phyloP scores from a whole-genome alignment of 805 yeast species.

The Myxozyma melibiosi region DNA sequence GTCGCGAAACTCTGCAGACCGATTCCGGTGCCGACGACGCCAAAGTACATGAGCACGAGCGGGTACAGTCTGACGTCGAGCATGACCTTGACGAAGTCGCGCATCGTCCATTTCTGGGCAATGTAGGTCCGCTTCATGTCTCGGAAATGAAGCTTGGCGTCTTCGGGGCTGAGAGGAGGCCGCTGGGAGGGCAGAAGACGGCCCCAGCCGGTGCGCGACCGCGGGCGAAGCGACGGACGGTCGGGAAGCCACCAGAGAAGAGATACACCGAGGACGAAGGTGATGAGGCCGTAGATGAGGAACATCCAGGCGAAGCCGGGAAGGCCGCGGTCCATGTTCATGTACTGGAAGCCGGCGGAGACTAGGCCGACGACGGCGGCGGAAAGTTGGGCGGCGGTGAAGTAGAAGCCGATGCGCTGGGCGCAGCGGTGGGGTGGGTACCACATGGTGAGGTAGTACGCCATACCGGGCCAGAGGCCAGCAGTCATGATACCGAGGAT shows the following conservation, averaged over 20 bases:
- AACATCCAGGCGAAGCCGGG: slow-evolving; percentile 90
- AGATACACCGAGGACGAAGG: slow-evolving; percentile 62
- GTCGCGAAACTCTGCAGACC: slow-evolving; percentile 87
- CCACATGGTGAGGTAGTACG: slow-evolving; percentile 81
- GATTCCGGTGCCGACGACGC: slow-evolving; percentile 89
- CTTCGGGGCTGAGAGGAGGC: slow-evolving; percentile 57
- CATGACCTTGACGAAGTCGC: slow-evolving; percentile 58
- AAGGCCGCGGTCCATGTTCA: slow-evolving; percentile 69
- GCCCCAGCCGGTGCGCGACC: slow-evolving; percentile 29
- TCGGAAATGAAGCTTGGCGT: slow-evolving; percentile 55
- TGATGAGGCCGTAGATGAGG: slow-evolving; percentile 71
- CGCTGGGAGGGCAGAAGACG: slow-evolving; percentile 28
- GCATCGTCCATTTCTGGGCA: slow-evolving; percentile 56
- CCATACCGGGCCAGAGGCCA: slow-evolving; percentile 76
- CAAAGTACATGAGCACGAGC: slow-evolving; percentile 82
- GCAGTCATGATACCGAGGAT: slow-evolving; percentile 76
- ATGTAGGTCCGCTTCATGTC: slow-evolving; percentile 27
- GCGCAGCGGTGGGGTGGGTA: slow-evolving; percentile 79
- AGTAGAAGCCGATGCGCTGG: slow-evolving; percentile 80
- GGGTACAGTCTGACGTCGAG: slow-evolving; percentile 77
- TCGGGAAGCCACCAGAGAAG: slow-evolving; percentile 87
- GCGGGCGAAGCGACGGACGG: slow-evolving; percentile 50
- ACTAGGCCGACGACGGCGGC: slow-evolving; percentile 89
- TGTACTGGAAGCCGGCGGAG: slow-evolving; percentile 83
- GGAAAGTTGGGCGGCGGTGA: slow-evolving; percentile 88